Percentiles rank a stretch among this genome's conserved stretches.
Evolutionary conservation across 208 protist genomes (phyloP).

Genomic region (Acanthamoeba comandoni): DNA sequence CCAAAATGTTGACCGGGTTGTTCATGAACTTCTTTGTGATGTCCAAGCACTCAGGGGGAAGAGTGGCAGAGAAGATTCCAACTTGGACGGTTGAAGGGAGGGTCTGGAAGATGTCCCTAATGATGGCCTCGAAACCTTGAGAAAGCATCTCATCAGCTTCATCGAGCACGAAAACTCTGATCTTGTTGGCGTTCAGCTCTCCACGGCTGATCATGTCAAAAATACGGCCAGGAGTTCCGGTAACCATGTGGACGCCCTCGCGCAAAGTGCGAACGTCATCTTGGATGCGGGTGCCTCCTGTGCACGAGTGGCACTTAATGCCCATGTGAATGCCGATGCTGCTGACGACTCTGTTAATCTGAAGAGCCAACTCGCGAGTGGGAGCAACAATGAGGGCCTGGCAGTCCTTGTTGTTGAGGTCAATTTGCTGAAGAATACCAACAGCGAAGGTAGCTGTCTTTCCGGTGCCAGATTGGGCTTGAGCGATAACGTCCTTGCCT

Average conservation of each 20-base stretch:
- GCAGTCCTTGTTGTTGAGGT: conserved; percentile 90
- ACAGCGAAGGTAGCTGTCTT: conserved; percentile 99
- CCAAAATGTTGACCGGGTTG: conserved; percentile 98
- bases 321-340: conserved; percentile 96
- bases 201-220: conserved; percentile 96
- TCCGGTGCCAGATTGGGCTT: conserved; percentile 94
- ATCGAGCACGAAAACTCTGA: conserved; percentile 98
- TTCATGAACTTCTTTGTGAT: conserved; percentile 99
- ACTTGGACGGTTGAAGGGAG: conserved; percentile 97
- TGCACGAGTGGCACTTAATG: conserved; percentile 87
- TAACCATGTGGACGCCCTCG: conserved; percentile 91
- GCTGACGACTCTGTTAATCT: conserved; percentile 95
- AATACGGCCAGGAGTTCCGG: conserved; percentile 98
- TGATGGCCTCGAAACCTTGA: conserved; percentile 94
- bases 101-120: conserved; percentile 98
- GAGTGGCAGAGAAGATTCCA: conserved; percentile 98
- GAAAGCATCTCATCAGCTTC: conserved; percentile 99
- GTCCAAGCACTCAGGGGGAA: conserved; percentile 98
- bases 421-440: conserved; percentile 93
- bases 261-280: conserved; percentile 93
- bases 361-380: conserved; percentile 96
- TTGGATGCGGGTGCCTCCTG: conserved; percentile 95
- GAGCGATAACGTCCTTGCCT: conserved; percentile 96
- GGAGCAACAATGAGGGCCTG: conserved; percentile 97
- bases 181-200: conserved; percentile 83